A percentile compares a stretch with the other conserved stretches of the same genome.
phyloP scores from a whole-genome alignment of 805 yeast species.

The Ogataea zsoltii region DNA sequence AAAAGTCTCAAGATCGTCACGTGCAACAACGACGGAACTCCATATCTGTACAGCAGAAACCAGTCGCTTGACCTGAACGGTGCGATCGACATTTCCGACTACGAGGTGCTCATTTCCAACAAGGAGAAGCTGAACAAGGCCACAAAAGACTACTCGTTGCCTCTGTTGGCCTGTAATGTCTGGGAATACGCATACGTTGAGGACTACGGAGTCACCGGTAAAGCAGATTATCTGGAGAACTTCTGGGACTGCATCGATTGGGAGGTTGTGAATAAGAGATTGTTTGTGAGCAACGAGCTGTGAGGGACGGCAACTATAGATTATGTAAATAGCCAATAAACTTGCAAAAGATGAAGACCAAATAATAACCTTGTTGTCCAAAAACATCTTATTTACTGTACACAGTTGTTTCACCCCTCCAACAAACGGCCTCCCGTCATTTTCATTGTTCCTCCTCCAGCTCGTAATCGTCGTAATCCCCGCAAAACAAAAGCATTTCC shows the following conservation, averaged over 20 bases:
- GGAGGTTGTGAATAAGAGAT: constrained; percentile 62
- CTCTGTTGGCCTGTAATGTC: constrained; percentile 72
- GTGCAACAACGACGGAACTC: constrained; percentile 76
- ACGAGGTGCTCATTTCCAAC: constrained; percentile 44
- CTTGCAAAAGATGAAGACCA: not conserved
- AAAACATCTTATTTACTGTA: constrained; percentile 3
- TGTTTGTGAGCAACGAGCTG: constrained; percentile 27
- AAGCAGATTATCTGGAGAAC: constrained; percentile 69
- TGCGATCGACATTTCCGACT: constrained; percentile 58
- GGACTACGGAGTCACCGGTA: constrained; percentile 82
- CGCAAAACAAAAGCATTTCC: constrained; percentile 33
- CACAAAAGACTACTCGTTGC: constrained; percentile 64
- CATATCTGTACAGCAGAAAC: constrained; percentile 66
- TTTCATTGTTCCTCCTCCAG: constrained; percentile 21
- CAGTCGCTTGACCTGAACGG: constrained; percentile 78
- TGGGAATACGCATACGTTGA: constrained; percentile 89
- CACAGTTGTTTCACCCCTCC: no score
- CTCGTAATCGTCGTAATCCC: constrained; percentile 31
- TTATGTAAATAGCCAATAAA: not conserved
- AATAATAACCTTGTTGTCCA: not conserved
- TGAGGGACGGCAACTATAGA: no score
- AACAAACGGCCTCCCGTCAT: no score
- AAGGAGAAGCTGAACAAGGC: constrained; percentile 26
- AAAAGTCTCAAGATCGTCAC: constrained; percentile 56
- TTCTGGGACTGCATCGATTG: constrained; percentile 83